Base-by-base conservation (phyloP, 768 basidiomycete genomes). In the Mycena galericulata region DNA sequence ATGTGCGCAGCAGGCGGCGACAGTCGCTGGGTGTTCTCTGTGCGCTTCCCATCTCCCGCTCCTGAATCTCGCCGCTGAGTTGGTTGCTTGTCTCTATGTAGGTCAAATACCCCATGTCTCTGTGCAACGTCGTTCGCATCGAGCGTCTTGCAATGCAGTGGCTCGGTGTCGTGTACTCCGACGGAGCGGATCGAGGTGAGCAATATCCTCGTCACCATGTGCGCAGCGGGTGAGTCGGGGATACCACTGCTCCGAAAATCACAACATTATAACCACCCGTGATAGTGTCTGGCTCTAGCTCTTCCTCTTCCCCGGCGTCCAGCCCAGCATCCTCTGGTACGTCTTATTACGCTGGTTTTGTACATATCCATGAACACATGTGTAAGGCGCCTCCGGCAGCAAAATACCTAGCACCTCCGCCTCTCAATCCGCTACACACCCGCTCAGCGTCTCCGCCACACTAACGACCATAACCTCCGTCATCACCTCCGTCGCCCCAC, bases 21-120 rank as follows among this genome's bases (percentile, higher is more conserved):
- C 27, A 17, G 43, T n/a, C n/a, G 53, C 38, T 4, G 30, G 26
- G 1, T 70, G 69, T 34, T n/a, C 36, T 24, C 58, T 65, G 69
- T 70, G 41, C 14, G 68, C 46, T 8, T 43, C n/a, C 20, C 22
- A 43, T 7, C 38, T 34, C 17, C 27, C 2, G 29, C 24, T 34
- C 29, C 30, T 24, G 41, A 9, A 20, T 24, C 18, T 24, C 34
- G 8, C 12, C 61, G 22, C 40, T 22, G 22, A 49, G 20, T 40
- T 30, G 26, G 27, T n/a, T 29, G 18, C 41, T 3, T 2, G 2
- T 9, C 7, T 22, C 18, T n/a, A 5, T 55, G 15, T 34, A 69
- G 68, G 24, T 55, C 68, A 12, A 59, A 69, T 57, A 41, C 63
- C 1, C 0, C 58, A 0, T 69, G 68, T 49, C 38, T 69, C 34